Conservation (phyloP, 1,139 yeast species). For the Lizanozyma gosingica region DNA sequence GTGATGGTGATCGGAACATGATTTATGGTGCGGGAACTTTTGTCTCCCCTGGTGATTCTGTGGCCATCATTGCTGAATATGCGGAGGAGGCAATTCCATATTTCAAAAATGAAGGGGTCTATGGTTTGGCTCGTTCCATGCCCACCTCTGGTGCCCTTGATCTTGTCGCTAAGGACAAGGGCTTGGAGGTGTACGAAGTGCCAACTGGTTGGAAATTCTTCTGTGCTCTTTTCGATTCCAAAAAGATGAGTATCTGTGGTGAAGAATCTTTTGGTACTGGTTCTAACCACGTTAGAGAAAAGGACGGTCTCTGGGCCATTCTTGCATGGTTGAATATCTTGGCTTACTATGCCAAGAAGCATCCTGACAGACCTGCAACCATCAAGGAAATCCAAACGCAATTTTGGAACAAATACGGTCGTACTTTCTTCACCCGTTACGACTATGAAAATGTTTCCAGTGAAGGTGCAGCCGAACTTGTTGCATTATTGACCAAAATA, state of each 20-base stretch:
- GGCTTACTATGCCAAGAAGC: conserved; percentile 62
- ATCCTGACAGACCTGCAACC: conserved; percentile 48
- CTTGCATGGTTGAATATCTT: conserved; percentile 94
- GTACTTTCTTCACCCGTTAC: conserved; percentile 96
- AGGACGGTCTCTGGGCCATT: conserved; percentile 97
- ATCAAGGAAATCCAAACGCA: conserved; percentile 73
- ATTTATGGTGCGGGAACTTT: conserved; percentile 93
- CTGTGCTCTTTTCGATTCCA: conserved; percentile 89
- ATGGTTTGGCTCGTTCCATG: conserved; percentile 97
- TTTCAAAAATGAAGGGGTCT: conserved; percentile 75
- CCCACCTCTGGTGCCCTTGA: conserved; percentile 96
- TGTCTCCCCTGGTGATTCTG: conserved; percentile 98
- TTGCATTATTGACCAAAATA: conserved; percentile 42
- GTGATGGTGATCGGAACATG: conserved; percentile 99
- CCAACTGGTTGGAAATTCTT: conserved; percentile 99
- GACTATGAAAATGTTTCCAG: conserved; percentile 81
- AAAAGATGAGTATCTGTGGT: conserved; percentile 92
- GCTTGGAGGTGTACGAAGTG: conserved; percentile 78
- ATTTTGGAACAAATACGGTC: conserved; percentile 90
- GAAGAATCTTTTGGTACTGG: conserved; percentile 99
- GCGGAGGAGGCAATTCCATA: conserved; percentile 78
- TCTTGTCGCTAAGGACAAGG: conserved; percentile 74
- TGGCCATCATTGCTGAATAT: conserved; percentile 93
- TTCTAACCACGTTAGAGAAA: conserved; percentile 92
- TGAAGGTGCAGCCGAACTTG: conserved; percentile 67